Conservation (phyloP, 257 asterid species). For the Forsythia suspensa region DNA sequence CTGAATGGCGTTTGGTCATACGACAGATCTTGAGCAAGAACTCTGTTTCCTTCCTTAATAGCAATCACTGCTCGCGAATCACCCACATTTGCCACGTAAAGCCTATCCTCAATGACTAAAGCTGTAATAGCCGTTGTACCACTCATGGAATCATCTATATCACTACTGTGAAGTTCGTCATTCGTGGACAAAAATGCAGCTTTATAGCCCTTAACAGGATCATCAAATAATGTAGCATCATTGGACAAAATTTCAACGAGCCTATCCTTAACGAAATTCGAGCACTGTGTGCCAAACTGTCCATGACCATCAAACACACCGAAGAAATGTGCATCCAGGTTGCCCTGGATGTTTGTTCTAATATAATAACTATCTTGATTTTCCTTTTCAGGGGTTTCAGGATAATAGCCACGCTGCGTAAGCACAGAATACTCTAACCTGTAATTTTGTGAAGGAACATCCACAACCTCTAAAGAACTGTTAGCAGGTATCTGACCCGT, state of each 20-base stretch:
- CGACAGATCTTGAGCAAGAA: conserved; percentile 72
- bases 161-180: conserved; percentile 71
- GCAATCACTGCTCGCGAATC: conserved; percentile 89
- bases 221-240: conserved; percentile 65
- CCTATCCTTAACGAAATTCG: conserved; percentile 70
- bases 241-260: conserved; percentile 56
- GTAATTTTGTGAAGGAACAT: conserved; percentile 76
- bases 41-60: conserved; percentile 64
- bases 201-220: conserved; percentile 76
- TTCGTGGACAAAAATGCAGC: conserved; percentile 64
- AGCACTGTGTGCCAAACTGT: conserved; percentile 69
- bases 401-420: conserved; percentile 80
- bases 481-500: conserved; percentile 47
- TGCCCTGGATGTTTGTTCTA: conserved; percentile 62
- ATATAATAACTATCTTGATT: conserved; percentile 83
- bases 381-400: conserved; percentile 80
- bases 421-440: conserved; percentile 67
- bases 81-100: conserved; percentile 91
- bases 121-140: conserved; percentile 93
- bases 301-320: conserved; percentile 99
- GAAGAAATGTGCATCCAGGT: conserved; percentile 87
- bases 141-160: conserved; percentile 86
- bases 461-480: conserved; percentile 55
- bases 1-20: conserved; percentile 88
- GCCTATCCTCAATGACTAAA: conserved; percentile 66